phyloP scores from a whole-genome alignment of 352 stramenopile species.

The Elongisporangium undulatum region DNA sequence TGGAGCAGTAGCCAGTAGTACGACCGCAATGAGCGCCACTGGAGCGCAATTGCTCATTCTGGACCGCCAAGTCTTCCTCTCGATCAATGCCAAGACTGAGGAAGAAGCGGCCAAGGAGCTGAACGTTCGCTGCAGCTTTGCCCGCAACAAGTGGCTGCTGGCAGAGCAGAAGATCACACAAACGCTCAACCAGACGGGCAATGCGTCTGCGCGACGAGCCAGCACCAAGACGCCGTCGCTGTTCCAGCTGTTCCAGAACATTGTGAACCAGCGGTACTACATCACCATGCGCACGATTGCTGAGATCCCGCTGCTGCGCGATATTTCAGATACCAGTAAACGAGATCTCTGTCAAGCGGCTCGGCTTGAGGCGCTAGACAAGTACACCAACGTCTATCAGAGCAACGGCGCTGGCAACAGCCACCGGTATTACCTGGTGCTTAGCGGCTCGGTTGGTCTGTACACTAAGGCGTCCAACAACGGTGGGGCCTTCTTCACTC shows the following conservation, averaged over 20 bases:
- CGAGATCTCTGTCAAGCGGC: constrained; percentile 41
- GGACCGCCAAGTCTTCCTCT: constrained; percentile 24
- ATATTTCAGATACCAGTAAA: constrained; percentile 31
- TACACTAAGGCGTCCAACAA: constrained; percentile 21
- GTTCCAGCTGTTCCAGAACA: constrained; percentile 63
- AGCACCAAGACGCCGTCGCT: constrained; percentile 35
- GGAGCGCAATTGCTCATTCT: constrained; percentile 32
- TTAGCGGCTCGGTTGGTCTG: constrained; percentile 41
- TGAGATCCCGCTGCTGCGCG: constrained; percentile 38
- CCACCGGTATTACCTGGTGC: constrained; percentile 37
- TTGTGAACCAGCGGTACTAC: constrained; percentile 59
- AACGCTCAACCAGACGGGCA: constrained; percentile 7
- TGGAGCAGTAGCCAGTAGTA: neutral
- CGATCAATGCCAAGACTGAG: constrained; percentile 38
- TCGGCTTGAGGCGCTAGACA: constrained; percentile 54
- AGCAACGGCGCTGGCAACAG: constrained; percentile 19
- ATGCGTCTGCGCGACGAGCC: neutral
- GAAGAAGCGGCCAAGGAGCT: constrained; percentile 46
- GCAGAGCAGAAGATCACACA: constrained; percentile 28
- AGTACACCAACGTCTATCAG: constrained; percentile 38
- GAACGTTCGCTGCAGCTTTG: constrained; percentile 19
- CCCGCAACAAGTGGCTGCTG: constrained; percentile 45
- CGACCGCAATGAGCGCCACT: neutral
- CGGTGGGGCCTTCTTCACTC: neutral
- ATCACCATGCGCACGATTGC: constrained; percentile 50